Percentiles rank a stretch among this genome's conserved stretches.
Evolutionary conservation across 176 grass and related monocot species (phyloP).

Genomic region (Stipa capillata): DNA sequence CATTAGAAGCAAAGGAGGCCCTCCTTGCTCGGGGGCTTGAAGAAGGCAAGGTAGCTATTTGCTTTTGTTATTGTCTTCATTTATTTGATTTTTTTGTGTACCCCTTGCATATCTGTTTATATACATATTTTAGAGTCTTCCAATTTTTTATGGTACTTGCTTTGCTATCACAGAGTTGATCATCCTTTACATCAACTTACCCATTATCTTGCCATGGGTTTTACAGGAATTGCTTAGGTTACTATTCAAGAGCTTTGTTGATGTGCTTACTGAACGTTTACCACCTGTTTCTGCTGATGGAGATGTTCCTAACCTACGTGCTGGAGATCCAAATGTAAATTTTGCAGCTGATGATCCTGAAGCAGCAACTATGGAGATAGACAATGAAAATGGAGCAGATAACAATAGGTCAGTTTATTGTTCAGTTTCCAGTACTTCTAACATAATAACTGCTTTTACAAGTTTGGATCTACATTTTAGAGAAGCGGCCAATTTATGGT

Average conservation of each 20-base stretch:
- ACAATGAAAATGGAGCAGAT: conserved; percentile 63
- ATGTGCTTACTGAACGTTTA: conserved; percentile 67
- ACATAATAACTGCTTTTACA: not conserved
- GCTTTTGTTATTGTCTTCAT: no score
- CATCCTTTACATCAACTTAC: not conserved
- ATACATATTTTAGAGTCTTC: conserved; percentile 5
- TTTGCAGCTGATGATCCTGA: conserved; percentile 33
- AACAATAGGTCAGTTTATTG: conserved; percentile 46
- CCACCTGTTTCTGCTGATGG: conserved; percentile 78
- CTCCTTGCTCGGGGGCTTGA: conserved; percentile 60
- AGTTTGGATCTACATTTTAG: not conserved
- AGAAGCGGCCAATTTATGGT: not conserved
- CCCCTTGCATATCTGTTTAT: not conserved
- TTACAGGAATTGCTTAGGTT: conserved; percentile 61
- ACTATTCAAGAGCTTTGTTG: conserved; percentile 76
- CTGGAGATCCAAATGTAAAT: conserved; percentile 30
- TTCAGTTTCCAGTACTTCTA: not conserved
- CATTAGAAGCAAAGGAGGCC: conserved; percentile 69
- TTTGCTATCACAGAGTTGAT: not conserved
- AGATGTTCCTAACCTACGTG: conserved; percentile 68
- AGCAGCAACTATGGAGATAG: conserved; percentile 70
- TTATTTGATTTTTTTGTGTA: conserved; percentile 8
- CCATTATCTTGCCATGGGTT: not conserved
- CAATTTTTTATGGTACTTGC: conserved; percentile 19
- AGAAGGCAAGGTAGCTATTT: conserved; percentile 77